phyloP scores from a whole-genome alignment of 805 yeast genomes.

The Metschnikowia continentalis region DNA sequence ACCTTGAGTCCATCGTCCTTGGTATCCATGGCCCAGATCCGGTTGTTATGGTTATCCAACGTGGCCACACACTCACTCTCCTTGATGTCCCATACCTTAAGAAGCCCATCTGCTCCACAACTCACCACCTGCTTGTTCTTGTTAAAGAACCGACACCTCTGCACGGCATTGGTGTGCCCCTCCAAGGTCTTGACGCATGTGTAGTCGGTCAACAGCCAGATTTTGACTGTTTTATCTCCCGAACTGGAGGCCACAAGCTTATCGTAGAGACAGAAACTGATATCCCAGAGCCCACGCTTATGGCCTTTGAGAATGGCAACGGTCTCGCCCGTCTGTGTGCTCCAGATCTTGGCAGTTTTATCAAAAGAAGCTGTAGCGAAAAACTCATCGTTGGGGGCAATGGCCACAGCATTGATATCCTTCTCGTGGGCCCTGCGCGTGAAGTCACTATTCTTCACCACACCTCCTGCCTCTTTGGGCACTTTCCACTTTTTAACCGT shows the following conservation, averaged over 20 bases:
- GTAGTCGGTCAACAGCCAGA: constrained; percentile 83
- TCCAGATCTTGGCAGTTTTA: constrained; percentile 88
- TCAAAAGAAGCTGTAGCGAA: constrained; percentile 96
- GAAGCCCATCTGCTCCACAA: constrained; percentile 91
- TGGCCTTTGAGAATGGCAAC: constrained; percentile 85
- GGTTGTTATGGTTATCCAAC: constrained; percentile 84
- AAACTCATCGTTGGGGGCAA: constrained; percentile 83
- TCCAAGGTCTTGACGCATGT: constrained; percentile 79
- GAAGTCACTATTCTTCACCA: constrained; percentile 65
- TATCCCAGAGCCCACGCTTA: constrained; percentile 92
- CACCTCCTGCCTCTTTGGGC: constrained; percentile 40
- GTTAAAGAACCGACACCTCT: constrained; percentile 69
- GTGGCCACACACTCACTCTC: constrained; percentile 72
- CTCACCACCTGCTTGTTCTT: constrained; percentile 64
- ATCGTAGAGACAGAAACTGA: constrained; percentile 76
- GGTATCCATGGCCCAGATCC: constrained; percentile 86
- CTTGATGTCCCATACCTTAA: constrained; percentile 82
- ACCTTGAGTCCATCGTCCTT: constrained; percentile 64
- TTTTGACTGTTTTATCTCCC: constrained; percentile 85
- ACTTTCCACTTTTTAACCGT: constrained; percentile 84
- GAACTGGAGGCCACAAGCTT: constrained; percentile 76
- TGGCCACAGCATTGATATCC: constrained; percentile 84
- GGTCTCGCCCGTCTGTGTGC: constrained; percentile 77
- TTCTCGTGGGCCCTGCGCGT: constrained; percentile 97
- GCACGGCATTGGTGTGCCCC: constrained; percentile 91